phyloP scores from a whole-genome alignment of 805 yeast species.

The Debaryomyces tyrocola region DNA sequence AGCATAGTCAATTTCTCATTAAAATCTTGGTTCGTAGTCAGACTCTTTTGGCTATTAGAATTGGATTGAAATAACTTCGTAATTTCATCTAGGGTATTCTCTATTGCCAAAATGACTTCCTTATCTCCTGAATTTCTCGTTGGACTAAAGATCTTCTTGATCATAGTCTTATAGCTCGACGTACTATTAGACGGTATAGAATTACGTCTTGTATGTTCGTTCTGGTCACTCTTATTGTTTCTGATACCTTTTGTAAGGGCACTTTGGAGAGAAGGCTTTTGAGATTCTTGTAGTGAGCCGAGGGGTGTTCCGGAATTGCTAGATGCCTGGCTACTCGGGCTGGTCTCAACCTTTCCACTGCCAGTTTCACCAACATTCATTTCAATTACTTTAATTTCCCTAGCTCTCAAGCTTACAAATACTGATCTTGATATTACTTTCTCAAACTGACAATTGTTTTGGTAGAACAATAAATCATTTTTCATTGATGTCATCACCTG shows the following conservation, averaged over 20 bases:
- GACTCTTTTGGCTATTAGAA: neutral
- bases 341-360: constrained; percentile 2
- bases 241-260: constrained; percentile 3
- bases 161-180: constrained; percentile 31
- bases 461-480: constrained; percentile 46
- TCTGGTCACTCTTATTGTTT: neutral
- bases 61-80: constrained; percentile 13
- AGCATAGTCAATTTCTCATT: constrained; percentile 16
- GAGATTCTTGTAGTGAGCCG: neutral
- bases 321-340: neutral
- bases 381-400: constrained; percentile 46
- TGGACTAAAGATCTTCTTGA: constrained; percentile 38
- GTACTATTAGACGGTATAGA: neutral
- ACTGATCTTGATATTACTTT: constrained; percentile 36
- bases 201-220: neutral
- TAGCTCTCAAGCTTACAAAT: constrained; percentile 43
- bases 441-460: constrained; percentile 33
- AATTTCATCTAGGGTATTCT: constrained; percentile 27
- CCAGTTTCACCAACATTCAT: constrained; percentile 25
- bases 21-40: constrained; percentile 12
- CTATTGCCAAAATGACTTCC: constrained; percentile 25
- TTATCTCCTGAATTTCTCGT: constrained; percentile 31
- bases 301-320: neutral
- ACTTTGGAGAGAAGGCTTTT: neutral
- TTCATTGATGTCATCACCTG: constrained; percentile 53